A percentile compares a stretch with the other conserved stretches of the same genome.
Conservation (phyloP, 1,139 yeast species). For the Protomyces inouyei region DNA sequence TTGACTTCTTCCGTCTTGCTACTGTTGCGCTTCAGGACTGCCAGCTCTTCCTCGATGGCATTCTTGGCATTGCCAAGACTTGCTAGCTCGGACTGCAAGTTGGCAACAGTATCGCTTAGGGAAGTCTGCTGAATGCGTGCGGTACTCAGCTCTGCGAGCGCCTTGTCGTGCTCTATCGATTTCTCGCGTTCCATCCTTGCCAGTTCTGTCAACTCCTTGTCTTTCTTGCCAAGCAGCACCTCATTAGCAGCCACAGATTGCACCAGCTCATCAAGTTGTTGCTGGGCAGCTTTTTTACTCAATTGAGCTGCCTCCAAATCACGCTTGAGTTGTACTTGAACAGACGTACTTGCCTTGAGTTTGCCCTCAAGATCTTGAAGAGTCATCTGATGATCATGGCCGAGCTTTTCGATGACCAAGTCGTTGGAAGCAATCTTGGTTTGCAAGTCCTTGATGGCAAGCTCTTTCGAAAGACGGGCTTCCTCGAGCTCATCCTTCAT, state of each 20-base stretch:
- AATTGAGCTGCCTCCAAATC: not conserved
- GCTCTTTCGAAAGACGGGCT: not conserved
- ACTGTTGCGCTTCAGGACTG: conserved; percentile 1
- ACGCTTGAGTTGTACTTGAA: not conserved
- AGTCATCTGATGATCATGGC: not conserved
- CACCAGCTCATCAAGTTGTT: conserved; percentile 14
- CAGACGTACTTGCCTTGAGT: not conserved
- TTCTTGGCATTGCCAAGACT: not conserved
- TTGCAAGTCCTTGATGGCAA: not conserved
- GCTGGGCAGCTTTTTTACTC: not conserved
- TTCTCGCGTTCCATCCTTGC: not conserved
- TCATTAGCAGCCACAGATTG: conserved; percentile 9
- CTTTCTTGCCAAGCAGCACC: conserved; percentile 7
- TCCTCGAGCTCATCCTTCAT: not conserved
- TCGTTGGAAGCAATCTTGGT: not conserved
- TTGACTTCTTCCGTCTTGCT: not conserved
- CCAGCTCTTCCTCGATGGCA: not conserved
- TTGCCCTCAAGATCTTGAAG: not conserved
- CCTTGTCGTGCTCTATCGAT: not conserved
- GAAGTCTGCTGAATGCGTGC: not conserved
- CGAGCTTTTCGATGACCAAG: not conserved
- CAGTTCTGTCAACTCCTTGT: conserved; percentile 7
- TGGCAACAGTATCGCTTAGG: not conserved
- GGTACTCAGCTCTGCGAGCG: not conserved
- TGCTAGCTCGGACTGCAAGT: not conserved